Conservation (phyloP, 768 basidiomycete genomes). For the Candolleomyces aberdarensis region DNA sequence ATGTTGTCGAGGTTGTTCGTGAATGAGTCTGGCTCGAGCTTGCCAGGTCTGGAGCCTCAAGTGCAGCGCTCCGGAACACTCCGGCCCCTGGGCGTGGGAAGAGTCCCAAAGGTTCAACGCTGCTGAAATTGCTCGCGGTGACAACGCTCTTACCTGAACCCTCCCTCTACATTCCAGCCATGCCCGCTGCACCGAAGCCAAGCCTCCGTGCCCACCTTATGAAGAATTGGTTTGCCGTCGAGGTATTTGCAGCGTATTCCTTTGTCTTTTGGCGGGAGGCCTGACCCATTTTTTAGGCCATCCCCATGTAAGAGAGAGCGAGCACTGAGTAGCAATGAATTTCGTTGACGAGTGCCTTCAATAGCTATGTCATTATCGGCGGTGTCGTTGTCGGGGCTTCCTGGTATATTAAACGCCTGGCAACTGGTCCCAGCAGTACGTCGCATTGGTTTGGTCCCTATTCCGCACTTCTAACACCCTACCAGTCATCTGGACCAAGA, state of each 20-base stretch:
- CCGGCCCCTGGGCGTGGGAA: conserved; percentile 21
- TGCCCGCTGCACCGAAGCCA: conserved; percentile 17
- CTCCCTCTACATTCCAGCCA: conserved; percentile 11
- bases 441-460: conserved; percentile 8
- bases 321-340: neutral
- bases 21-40: neutral
- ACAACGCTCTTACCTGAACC: no score
- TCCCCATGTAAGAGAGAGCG: conserved; percentile 43
- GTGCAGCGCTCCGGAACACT: conserved; percentile 27
- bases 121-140: conserved; percentile 8
- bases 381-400: conserved; percentile 53
- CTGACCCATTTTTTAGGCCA: conserved; percentile 31
- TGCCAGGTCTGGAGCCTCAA: neutral
- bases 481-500: conserved; percentile 54
- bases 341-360: neutral
- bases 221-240: conserved; percentile 74
- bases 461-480: conserved; percentile 2
- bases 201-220: conserved; percentile 39
- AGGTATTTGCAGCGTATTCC: conserved; percentile 39
- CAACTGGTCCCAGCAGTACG: conserved; percentile 54
- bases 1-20: neutral
- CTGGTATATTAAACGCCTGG: conserved; percentile 69
- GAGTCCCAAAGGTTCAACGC: conserved; percentile 5
- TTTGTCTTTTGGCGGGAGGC: neutral
- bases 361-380: conserved; percentile 50